Percentiles rank a stretch among this genome's conserved stretches.
phyloP scores from a whole-genome alignment of 257 asterid genomes.

The Solanum tacnaense region DNA sequence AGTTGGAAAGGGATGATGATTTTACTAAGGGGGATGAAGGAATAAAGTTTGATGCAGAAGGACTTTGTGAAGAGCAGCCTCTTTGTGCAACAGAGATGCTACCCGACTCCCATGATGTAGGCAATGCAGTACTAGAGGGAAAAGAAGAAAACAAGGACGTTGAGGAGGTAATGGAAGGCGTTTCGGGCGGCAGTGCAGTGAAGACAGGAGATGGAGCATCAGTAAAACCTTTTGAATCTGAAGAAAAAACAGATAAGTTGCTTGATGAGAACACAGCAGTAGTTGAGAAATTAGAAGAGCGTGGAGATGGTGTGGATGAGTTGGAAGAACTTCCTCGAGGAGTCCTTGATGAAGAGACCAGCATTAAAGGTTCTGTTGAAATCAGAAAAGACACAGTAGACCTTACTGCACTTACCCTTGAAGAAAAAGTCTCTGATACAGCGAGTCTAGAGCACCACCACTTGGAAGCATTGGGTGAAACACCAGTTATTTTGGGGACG shows the following conservation, averaged over 20 bases:
- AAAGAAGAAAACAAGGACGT: not conserved
- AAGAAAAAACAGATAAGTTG: not conserved
- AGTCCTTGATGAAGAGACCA: not conserved
- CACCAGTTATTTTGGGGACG: not conserved
- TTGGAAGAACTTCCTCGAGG: not conserved
- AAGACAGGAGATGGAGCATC: not conserved
- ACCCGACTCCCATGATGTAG: not conserved
- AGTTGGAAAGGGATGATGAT: not conserved
- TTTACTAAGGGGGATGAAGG: not conserved
- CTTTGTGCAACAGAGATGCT: not conserved
- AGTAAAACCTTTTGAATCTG: not conserved
- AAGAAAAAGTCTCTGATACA: not conserved
- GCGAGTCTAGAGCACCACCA: not conserved
- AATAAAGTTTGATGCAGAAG: not conserved
- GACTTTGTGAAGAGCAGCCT: conserved; percentile 3
- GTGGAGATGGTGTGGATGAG: not conserved
- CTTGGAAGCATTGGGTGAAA: not conserved
- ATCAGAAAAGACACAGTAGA: not conserved
- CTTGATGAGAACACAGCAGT: not conserved
- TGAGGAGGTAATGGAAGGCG: not conserved
- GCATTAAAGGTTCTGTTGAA: not conserved
- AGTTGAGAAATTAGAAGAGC: conserved; percentile 3
- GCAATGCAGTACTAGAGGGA: not conserved
- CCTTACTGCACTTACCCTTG: not conserved
- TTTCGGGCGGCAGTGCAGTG: not conserved